A percentile compares a stretch with the other conserved stretches of the same genome.
phyloP scores from a whole-genome alignment of 2,329 filamentous ascomycete genomes.

The Pezicula carpinea region DNA sequence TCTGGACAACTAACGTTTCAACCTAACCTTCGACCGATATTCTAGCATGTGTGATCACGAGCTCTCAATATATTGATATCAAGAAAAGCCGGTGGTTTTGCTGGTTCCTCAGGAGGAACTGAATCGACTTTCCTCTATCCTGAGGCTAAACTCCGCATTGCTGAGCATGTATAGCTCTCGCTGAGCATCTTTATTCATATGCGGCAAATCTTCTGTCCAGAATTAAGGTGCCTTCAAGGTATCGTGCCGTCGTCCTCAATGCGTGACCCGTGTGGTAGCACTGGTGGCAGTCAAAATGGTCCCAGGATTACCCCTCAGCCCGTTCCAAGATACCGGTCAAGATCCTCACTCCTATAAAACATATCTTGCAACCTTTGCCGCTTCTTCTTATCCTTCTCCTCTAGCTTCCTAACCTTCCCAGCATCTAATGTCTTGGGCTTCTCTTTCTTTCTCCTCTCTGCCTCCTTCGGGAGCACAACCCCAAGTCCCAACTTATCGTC shows the following conservation, averaged over 20 bases:
- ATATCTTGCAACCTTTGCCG: slow-evolving; percentile 61
- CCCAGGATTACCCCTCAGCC: slow-evolving; percentile 5
- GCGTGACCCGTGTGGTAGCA: neutral
- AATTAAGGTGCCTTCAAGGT: no score
- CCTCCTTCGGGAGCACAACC: slow-evolving; percentile 35
- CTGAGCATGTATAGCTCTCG: no score
- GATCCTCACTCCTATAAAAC: slow-evolving; percentile 71
- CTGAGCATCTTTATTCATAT: no score
- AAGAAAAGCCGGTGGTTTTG: no score
- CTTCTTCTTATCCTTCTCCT: slow-evolving; percentile 56
- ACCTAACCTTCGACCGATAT: no score
- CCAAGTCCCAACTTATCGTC: slow-evolving; percentile 73
- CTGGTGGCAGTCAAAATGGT: neutral
- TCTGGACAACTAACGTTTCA: no score
- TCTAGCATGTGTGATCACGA: no score
- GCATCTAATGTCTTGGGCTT: slow-evolving; percentile 56
- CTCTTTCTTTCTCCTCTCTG: slow-evolving; percentile 33
- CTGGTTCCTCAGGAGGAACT: no score
- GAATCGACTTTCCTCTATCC: no score
- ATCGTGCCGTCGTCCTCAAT: no score
- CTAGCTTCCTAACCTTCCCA: slow-evolving; percentile 62
- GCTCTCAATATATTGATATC: no score
- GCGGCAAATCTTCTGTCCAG: neutral
- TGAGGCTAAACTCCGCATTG: no score
- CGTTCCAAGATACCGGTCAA: slow-evolving; percentile 57